phyloP scores from a whole-genome alignment of 495 filamentous ascomycete species.

The Lophiotrema nucula region DNA sequence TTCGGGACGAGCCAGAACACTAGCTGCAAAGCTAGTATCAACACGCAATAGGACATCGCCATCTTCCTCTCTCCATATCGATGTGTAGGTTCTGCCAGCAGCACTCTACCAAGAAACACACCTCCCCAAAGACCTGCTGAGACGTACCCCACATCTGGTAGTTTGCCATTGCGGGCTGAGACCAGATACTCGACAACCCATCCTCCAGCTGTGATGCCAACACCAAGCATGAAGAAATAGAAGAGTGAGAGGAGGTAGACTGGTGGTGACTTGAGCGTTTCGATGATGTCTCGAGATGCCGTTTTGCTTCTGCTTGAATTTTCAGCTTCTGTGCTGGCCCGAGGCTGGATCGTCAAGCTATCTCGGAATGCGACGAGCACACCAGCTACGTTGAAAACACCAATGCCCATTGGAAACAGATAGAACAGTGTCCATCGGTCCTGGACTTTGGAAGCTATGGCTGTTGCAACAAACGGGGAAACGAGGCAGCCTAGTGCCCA shows the following conservation, averaged over 20 bases:
- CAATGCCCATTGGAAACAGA: slow-evolving; percentile 45
- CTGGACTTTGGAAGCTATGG: slow-evolving; percentile 39
- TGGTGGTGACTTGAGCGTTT: slow-evolving; percentile 18
- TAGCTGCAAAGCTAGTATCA: slow-evolving; percentile 56
- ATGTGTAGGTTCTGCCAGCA: slow-evolving; percentile 56
- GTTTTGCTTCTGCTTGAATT: neutral
- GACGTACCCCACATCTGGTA: slow-evolving; percentile 36
- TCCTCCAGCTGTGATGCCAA: slow-evolving; percentile 31
- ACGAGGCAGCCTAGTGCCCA: slow-evolving; percentile 55
- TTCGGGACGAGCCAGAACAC: slow-evolving; percentile 54
- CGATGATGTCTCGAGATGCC: slow-evolving; percentile 13
- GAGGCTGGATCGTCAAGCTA: slow-evolving; percentile 1
- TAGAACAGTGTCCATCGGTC: slow-evolving; percentile 49
- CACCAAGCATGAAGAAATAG: slow-evolving; percentile 32
- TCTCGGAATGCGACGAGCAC: slow-evolving; percentile 20
- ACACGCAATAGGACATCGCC: slow-evolving; percentile 52
- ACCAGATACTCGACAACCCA: slow-evolving; percentile 36
- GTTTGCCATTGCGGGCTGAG: slow-evolving; percentile 31
- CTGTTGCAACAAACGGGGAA: slow-evolving; percentile 51
- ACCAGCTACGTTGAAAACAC: slow-evolving; percentile 43
- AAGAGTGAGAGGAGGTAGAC: slow-evolving; percentile 28
- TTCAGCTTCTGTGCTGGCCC: neutral
- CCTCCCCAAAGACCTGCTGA: slow-evolving; percentile 25
- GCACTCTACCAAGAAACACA: slow-evolving; percentile 44
- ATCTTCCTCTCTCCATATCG: slow-evolving; percentile 53